phyloP scores from a whole-genome alignment of 306 rosid genomes.

The Herpetospermum pedunculosum region DNA sequence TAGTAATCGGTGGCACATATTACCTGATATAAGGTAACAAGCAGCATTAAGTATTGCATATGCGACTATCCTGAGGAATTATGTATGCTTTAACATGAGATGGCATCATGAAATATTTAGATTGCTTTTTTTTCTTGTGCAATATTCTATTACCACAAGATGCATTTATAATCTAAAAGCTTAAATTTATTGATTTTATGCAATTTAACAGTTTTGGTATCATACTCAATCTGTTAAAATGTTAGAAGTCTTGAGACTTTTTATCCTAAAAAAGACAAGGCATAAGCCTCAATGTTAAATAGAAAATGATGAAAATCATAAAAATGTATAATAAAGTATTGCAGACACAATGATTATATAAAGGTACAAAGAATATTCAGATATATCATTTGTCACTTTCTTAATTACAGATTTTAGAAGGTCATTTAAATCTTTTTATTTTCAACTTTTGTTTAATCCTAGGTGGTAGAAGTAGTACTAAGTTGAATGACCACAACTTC shows the following conservation, averaged over 20 bases:
- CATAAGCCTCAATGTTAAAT: background rate
- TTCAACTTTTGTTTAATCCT: background rate
- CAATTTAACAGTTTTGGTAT: background rate
- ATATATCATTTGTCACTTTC: background rate
- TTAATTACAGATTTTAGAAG: background rate
- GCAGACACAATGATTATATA: background rate
- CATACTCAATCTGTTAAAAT: background rate
- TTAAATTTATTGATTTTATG: background rate
- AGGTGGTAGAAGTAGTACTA: background rate
- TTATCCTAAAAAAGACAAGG: background rate
- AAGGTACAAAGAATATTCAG: background rate
- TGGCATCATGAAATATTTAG: background rate
- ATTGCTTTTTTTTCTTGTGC: background rate
- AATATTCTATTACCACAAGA: background rate
- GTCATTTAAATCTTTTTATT: background rate
- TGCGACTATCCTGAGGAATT: background rate
- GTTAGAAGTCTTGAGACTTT: background rate
- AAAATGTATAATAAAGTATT: background rate
- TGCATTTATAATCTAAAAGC: background rate
- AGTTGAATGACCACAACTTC: background rate
- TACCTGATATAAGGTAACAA: conserved; percentile 48
- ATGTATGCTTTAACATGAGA: background rate
- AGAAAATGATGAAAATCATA: background rate
- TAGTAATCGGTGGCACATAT: conserved; percentile 45
- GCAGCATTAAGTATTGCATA: conserved; percentile 8